Evolutionary conservation across 805 yeast species (phyloP).

Genomic region (Wickerhamiella nectarea): DNA sequence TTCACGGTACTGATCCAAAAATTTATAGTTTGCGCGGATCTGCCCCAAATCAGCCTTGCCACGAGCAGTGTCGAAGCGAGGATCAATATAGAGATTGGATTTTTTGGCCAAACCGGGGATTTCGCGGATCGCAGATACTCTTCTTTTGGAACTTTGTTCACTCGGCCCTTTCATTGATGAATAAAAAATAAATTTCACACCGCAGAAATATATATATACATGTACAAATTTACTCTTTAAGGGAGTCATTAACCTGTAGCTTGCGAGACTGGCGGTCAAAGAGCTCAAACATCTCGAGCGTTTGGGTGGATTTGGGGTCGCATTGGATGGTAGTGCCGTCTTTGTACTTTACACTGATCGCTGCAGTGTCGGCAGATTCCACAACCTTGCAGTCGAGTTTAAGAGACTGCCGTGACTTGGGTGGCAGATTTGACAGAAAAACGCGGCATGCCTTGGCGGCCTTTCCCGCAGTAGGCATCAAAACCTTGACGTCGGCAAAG

Average conservation of each 20-base stretch:
- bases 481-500: constrained; percentile 62
- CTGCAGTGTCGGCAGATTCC: constrained; percentile 29
- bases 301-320: constrained; percentile 45
- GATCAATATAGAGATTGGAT: constrained; percentile 50
- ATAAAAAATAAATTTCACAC: neutral
- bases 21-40: constrained; percentile 65
- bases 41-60: constrained; percentile 65
- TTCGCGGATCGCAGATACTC: constrained; percentile 55
- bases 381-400: constrained; percentile 54
- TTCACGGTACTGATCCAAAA: constrained; percentile 74
- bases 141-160: constrained; percentile 60
- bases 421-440: constrained; percentile 69
- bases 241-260: constrained; percentile 50
- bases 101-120: constrained; percentile 35
- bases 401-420: constrained; percentile 48
- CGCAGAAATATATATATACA: neutral
- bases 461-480: constrained; percentile 30
- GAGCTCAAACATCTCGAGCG: constrained; percentile 48
- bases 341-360: constrained; percentile 60
- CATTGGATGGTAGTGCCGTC: constrained; percentile 60
- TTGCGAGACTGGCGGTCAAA: constrained; percentile 77
- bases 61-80: constrained; percentile 79
- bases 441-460: constrained; percentile 65
- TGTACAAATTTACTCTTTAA: constrained; percentile 14
- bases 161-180: constrained; percentile 76